Evolutionary conservation across 2,329 filamentous ascomycete species (phyloP).

Genomic region (Zymoseptoria crescenta): DNA sequence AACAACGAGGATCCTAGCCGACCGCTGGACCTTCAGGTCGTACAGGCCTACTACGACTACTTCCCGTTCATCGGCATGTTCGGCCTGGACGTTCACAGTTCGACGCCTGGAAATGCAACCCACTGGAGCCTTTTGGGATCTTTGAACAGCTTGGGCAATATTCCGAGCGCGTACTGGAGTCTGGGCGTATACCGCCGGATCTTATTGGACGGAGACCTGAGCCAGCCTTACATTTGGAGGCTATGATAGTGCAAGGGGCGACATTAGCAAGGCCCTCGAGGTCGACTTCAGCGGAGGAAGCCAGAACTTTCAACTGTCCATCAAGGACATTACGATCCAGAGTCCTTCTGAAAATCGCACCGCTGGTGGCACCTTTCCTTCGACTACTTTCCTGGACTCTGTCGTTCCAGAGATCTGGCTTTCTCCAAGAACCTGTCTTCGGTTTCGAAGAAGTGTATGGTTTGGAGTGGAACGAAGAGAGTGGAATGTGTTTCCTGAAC

Average conservation of each 20-base stretch:
- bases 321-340: not conserved
- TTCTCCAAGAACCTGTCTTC: conserved; percentile 28
- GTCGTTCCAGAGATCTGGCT: conserved; percentile 36
- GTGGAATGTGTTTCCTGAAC: conserved; percentile 33
- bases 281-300: not conserved
- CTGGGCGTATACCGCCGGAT: conserved; percentile 37
- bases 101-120: conserved; percentile 30
- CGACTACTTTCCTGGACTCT: conserved; percentile 27
- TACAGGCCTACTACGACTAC: conserved; percentile 1
- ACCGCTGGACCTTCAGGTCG: conserved; percentile 1
- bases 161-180: conserved; percentile 33
- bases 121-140: conserved; percentile 27
- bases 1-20: not conserved
- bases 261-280: not conserved
- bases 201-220: conserved; percentile 16
- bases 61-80: conserved; percentile 31
- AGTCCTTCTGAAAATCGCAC: not conserved
- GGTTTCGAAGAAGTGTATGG: conserved; percentile 32
- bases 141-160: conserved; percentile 24
- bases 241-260: conserved; percentile 28
- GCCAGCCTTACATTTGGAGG: conserved; percentile 32
- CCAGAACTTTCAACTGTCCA: conserved; percentile 2
- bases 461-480: conserved; percentile 30
- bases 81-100: conserved; percentile 30
- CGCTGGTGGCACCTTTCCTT: not conserved